A percentile compares a stretch with the other conserved stretches of the same genome.
Evolutionary conservation across 768 basidiomycete species (phyloP).

Genomic region (Dictyophora rubrovolvata): DNA sequence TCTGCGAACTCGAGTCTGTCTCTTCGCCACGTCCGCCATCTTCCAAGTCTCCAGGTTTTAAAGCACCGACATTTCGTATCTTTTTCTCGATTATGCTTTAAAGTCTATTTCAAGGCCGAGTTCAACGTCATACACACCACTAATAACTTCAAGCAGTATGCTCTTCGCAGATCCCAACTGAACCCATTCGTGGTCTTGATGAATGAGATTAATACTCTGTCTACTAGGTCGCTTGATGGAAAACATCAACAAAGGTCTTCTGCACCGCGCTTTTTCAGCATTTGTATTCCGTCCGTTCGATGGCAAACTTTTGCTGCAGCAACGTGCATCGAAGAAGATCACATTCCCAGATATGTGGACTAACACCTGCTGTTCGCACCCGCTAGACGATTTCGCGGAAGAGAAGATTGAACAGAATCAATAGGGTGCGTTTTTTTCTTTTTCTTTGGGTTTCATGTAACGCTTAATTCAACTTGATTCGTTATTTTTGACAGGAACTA

Average conservation of each 20-base stretch:
- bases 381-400: conserved; percentile 81
- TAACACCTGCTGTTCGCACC: conserved; percentile 98
- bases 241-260: conserved; percentile 86
- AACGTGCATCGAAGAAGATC: conserved; percentile 96
- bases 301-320: conserved; percentile 88
- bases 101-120: no score
- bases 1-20: no score
- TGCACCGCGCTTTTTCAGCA: conserved; percentile 96
- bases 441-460: neutral
- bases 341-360: conserved; percentile 99
- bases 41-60: no score
- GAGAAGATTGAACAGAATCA: conserved; percentile 72
- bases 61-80: no score
- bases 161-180: no score
- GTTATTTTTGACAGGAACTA: conserved; percentile 49
- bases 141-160: neutral
- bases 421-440: conserved; percentile 11
- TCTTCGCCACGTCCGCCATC: no score
- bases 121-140: neutral
- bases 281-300: conserved; percentile 94
- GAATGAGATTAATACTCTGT: no score
- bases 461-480: neutral
- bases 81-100: no score
- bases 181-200: no score
- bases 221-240: conserved; percentile 98